Percentiles rank a stretch among this genome's conserved stretches.
Conservation (phyloP, 2,329 filamentous ascomycete genomes). For the Eutypa lata region DNA sequence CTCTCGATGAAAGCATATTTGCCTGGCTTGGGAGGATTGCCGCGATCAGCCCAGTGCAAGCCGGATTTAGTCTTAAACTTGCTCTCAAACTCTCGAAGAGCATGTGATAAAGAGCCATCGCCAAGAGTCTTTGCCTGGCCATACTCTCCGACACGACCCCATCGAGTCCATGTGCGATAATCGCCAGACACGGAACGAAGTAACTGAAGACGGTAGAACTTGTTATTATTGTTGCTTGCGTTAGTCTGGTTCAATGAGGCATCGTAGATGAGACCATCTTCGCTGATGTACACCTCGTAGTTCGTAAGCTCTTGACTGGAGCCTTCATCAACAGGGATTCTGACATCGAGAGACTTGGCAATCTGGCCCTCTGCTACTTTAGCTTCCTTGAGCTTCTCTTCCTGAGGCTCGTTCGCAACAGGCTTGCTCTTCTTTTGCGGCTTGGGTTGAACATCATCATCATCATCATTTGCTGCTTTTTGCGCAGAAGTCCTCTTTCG, state of each 20-base stretch:
- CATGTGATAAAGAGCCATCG: conserved; percentile 37
- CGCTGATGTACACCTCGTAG: conserved; percentile 63
- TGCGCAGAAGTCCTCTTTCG: conserved; percentile 20
- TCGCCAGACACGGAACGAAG: conserved; percentile 35
- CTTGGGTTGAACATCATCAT: conserved; percentile 23
- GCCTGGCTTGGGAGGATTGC: conserved; percentile 54
- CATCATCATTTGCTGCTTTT: conserved; percentile 15
- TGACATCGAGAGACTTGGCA: conserved; percentile 41
- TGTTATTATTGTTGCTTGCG: conserved; percentile 70
- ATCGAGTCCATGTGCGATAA: conserved; percentile 70
- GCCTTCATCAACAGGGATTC: conserved; percentile 50
- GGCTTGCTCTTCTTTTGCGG: conserved; percentile 30
- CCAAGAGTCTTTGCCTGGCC: conserved; percentile 48
- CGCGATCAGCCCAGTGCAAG: conserved; percentile 51
- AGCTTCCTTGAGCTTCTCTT: conserved; percentile 8
- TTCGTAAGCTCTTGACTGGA: conserved; percentile 29
- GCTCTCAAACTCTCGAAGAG: conserved; percentile 51
- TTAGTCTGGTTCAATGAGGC: conserved; percentile 79
- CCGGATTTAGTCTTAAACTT: conserved; percentile 64
- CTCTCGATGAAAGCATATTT: conserved; percentile 81
- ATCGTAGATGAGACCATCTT: conserved; percentile 68
- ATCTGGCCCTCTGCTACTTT: conserved; percentile 41
- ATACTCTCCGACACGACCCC: conserved; percentile 70
- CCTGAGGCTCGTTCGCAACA: conserved; percentile 16
- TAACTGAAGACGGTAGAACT: conserved; percentile 62